These are phyloP conservation scores for Eimeria necatrix DNA, from an alignment of 169 alveolate species.

Conservation along the genomic window DNA sequence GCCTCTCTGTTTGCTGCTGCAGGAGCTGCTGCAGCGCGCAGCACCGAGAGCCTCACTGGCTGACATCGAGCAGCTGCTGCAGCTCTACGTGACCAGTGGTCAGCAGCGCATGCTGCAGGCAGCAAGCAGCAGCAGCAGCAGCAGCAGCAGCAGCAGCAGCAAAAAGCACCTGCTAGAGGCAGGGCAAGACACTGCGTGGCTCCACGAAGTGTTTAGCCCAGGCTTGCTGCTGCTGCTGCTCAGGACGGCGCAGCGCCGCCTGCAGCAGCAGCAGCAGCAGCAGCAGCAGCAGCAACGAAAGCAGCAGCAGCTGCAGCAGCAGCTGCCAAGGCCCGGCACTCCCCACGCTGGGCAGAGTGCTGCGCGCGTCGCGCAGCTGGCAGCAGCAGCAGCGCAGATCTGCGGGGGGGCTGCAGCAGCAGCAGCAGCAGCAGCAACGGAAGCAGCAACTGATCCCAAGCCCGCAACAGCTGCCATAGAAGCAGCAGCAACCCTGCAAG, in stretches of 20 bases:
- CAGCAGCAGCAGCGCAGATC: constrained; percentile 41
- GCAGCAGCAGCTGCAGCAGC: constrained; percentile 60
- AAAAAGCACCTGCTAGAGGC: neutral
- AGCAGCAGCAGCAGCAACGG: constrained; percentile 20
- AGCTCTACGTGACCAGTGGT: constrained; percentile 58
- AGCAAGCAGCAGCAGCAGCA: constrained; percentile 51
- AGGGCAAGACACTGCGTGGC: constrained; percentile 44
- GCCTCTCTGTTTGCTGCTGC: constrained; percentile 52
- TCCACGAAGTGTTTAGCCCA: constrained; percentile 19
- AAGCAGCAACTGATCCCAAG: neutral
- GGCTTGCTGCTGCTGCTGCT: constrained; percentile 59
- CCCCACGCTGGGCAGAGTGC: neutral
- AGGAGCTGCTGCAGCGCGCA: constrained; percentile 46
- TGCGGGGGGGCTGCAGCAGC: constrained; percentile 45
- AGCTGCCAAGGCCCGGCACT: neutral
- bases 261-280: constrained; percentile 49
- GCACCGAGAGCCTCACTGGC: constrained; percentile 46
- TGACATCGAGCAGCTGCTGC: constrained; percentile 47
- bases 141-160: constrained; percentile 54
- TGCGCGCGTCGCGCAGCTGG: constrained; percentile 15
- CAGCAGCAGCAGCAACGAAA: constrained; percentile 26
- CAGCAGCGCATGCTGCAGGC: constrained; percentile 9
- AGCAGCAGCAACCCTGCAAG: neutral
- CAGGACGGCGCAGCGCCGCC: neutral
- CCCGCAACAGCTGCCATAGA: neutral